Conservation (phyloP, 1,139 yeast species). For the Hansenula lynferdii region DNA sequence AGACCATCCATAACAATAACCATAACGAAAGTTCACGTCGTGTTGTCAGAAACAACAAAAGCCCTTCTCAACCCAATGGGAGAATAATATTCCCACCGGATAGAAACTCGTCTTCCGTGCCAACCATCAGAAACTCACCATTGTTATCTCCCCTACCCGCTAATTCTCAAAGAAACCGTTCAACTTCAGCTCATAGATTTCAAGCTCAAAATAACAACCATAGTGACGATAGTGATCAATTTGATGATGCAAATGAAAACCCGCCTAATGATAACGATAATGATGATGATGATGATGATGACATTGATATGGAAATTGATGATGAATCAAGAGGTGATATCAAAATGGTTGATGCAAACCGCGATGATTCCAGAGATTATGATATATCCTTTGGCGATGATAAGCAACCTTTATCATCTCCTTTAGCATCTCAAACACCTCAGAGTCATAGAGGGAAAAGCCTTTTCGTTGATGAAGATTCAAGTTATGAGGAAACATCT, state of each 20-base stretch:
- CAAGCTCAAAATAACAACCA: background rate
- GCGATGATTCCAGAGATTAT: conserved; percentile 1
- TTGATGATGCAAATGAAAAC: conserved; percentile 12
- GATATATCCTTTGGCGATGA: conserved; percentile 5
- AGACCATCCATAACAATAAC: conserved; percentile 6
- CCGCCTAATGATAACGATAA: conserved; percentile 15
- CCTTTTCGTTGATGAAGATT: conserved; percentile 13
- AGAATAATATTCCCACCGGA: conserved; percentile 10
- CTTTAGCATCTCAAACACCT: too few species aligned
- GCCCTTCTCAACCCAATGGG: conserved; percentile 9
- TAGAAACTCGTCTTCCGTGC: background rate
- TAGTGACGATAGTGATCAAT: conserved; percentile 7
- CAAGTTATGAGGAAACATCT: conserved; percentile 7
- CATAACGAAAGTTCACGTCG: conserved; percentile 5
- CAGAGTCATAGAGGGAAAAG: too few species aligned
- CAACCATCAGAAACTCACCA: conserved; percentile 7
- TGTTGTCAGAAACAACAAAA: conserved; percentile 4
- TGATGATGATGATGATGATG: conserved; percentile 11
- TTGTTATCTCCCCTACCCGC: conserved; percentile 13
- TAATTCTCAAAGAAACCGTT: background rate
- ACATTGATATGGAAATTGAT: conserved; percentile 16
- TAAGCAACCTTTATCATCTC: too few species aligned
- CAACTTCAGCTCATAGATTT: background rate
- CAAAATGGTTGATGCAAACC: conserved; percentile 5
- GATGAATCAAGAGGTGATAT: conserved; percentile 16